Conservation (phyloP, 2,329 filamentous ascomycete species). For the Fusarium sp. region DNA sequence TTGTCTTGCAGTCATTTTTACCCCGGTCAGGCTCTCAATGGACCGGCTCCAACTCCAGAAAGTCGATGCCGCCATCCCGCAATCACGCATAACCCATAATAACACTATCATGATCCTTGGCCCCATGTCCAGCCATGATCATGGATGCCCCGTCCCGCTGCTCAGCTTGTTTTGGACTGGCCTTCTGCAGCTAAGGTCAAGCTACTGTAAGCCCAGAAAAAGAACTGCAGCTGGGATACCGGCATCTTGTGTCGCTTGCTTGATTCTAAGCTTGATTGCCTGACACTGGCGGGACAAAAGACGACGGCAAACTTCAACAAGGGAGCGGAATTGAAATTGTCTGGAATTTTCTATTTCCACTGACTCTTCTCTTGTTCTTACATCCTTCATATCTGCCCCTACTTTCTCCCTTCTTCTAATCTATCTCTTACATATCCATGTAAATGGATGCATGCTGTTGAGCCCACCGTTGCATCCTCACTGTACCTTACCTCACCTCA, state of each 20-base stretch:
- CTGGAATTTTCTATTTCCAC: slow-evolving; percentile 36
- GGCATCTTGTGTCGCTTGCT: slow-evolving; percentile 24
- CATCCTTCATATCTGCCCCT: slow-evolving; percentile 18
- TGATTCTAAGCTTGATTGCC: slow-evolving; percentile 23
- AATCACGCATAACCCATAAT: slow-evolving; percentile 31
- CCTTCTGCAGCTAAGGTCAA: slow-evolving; percentile 20
- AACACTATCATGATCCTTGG: slow-evolving; percentile 25
- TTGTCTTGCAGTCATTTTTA: slow-evolving; percentile 5
- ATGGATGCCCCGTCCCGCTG: slow-evolving; percentile 29
- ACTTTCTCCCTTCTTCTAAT: slow-evolving; percentile 3
- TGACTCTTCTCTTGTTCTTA: slow-evolving; percentile 15
- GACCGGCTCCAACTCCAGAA: slow-evolving; percentile 6
- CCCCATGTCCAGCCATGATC: slow-evolving; percentile 17
- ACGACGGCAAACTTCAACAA: slow-evolving; percentile 3
- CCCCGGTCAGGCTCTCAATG: slow-evolving; percentile 17
- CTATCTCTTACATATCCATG: slow-evolving; percentile 29
- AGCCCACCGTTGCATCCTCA: slow-evolving; percentile 30
- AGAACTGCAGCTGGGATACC: slow-evolving; percentile 16
- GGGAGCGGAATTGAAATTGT: slow-evolving; percentile 2
- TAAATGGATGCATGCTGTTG: slow-evolving; percentile 11
- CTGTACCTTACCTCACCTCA: slow-evolving; percentile 2
- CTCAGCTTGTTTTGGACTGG: slow-evolving; percentile 32
- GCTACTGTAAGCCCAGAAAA: slow-evolving; percentile 19
- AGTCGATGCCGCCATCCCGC: slow-evolving; percentile 32
- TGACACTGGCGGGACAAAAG: slow-evolving; percentile 16